A percentile compares a stretch with the other conserved stretches of the same genome.
These are phyloP conservation scores for Acrodontium crateriforme DNA, from an alignment of 2,329 filamentous ascomycete species.

Conservation along the genomic window DNA sequence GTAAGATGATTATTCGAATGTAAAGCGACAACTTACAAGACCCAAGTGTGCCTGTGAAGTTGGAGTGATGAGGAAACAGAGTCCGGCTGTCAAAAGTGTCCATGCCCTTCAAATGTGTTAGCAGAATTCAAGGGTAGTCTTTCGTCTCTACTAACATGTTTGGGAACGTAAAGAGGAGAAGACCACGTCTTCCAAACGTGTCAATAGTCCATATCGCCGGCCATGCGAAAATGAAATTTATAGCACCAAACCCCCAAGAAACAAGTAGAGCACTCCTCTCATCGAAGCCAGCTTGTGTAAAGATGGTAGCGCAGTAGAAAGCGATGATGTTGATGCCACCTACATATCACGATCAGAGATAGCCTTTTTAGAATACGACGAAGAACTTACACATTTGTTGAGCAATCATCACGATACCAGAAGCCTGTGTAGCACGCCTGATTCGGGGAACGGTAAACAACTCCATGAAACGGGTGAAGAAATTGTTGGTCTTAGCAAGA, in stretches of 20 bases:
- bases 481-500: conserved; percentile 25
- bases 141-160: conserved; percentile 22
- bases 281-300: conserved; percentile 23
- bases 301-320: conserved; percentile 24
- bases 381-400: conserved; percentile 13
- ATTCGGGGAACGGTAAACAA: conserved; percentile 36
- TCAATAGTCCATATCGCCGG: conserved; percentile 25
- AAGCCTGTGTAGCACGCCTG: conserved; percentile 25
- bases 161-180: conserved; percentile 31
- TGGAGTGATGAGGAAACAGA: conserved; percentile 25
- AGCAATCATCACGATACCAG: conserved; percentile 20
- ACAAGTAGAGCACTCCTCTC: conserved; percentile 23
- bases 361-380: conserved; percentile 4
- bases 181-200: conserved; percentile 19
- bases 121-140: not conserved
- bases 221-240: conserved; percentile 33
- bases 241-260: conserved; percentile 31
- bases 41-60: conserved; percentile 28
- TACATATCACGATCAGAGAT: conserved; percentile 3
- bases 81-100: conserved; percentile 35
- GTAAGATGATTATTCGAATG: no score
- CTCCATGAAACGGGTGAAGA: conserved; percentile 30
- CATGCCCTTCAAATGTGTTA: no score
- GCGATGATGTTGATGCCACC: conserved; percentile 16
- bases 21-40: no score